These are phyloP conservation scores for Voacanga thouarsii DNA, from an alignment of 257 asterid species.

Conservation along the genomic window DNA sequence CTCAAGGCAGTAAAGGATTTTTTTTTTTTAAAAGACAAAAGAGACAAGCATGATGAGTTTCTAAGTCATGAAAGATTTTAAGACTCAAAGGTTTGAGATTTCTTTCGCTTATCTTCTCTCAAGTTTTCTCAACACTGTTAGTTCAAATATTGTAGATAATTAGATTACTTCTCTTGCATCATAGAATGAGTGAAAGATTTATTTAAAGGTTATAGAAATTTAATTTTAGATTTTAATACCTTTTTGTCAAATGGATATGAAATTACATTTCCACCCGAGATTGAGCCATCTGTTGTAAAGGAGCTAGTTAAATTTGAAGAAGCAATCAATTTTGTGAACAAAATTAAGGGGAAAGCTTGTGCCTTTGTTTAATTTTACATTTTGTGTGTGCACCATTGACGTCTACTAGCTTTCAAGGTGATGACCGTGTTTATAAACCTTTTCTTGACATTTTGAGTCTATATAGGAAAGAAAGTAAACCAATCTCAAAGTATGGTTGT, in stretches of 20 bases:
- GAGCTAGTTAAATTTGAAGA: too few species aligned
- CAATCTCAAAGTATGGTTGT: slow-evolving; percentile 36
- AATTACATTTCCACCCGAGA: too few species aligned
- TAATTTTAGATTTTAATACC: too few species aligned
- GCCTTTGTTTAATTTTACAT: too few species aligned
- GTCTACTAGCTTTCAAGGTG: slow-evolving; percentile 65
- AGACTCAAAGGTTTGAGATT: slow-evolving; percentile 61
- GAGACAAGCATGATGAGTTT: slow-evolving; percentile 67
- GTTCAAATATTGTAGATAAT: slow-evolving; percentile 8
- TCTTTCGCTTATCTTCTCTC: neutral
- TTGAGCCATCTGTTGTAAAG: too few species aligned
- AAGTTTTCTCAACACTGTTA: slow-evolving; percentile 5
- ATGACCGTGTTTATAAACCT: slow-evolving; percentile 70
- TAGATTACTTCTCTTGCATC: slow-evolving; percentile 32
- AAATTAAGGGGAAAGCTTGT: too few species aligned
- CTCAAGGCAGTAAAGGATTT: slow-evolving; percentile 33
- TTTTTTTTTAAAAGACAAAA: slow-evolving; percentile 65
- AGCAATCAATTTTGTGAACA: too few species aligned
- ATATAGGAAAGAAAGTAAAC: slow-evolving; percentile 68
- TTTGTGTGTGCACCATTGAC: neutral
- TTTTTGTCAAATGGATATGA: too few species aligned
- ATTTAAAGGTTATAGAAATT: too few species aligned
- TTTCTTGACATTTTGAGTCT: slow-evolving; percentile 81
- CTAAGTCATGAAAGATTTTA: slow-evolving; percentile 91
- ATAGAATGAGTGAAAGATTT: slow-evolving; percentile 21